Conservation (phyloP, 2,329 filamentous ascomycete species). For the Talaromyces sp. region DNA sequence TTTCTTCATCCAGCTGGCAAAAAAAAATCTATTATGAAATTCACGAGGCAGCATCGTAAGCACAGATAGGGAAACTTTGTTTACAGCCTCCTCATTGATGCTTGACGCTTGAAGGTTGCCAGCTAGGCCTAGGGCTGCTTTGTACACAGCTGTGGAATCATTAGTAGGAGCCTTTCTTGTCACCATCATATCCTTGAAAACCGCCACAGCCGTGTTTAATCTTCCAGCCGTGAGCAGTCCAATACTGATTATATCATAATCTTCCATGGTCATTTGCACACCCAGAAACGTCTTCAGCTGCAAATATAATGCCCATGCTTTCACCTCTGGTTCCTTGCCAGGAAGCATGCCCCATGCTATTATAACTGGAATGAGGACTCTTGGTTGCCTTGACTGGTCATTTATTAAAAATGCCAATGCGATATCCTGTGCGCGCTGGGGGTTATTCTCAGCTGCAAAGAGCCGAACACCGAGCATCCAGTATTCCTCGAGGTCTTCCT, state of each 20-base stretch:
- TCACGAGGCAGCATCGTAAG: slow-evolving; percentile 56
- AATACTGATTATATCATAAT: slow-evolving; percentile 75
- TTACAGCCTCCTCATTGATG: slow-evolving; percentile 48
- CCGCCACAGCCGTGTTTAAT: slow-evolving; percentile 68
- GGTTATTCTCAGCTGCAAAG: slow-evolving; percentile 51
- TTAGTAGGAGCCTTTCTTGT: slow-evolving; percentile 52
- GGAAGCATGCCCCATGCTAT: slow-evolving; percentile 62
- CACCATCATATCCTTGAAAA: slow-evolving; percentile 90
- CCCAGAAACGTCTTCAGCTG: slow-evolving; percentile 65
- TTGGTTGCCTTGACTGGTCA: slow-evolving; percentile 47
- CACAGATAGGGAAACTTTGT: slow-evolving; percentile 52
- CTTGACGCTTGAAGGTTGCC: slow-evolving; percentile 46
- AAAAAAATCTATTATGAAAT: slow-evolving; percentile 75
- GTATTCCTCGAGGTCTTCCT: slow-evolving; percentile 43
- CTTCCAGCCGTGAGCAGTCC: slow-evolving; percentile 69
- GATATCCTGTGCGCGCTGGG: slow-evolving; percentile 53
- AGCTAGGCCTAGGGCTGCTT: slow-evolving; percentile 42
- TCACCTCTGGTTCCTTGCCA: slow-evolving; percentile 52
- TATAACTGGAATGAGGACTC: slow-evolving; percentile 66
- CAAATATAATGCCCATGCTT: slow-evolving; percentile 70
- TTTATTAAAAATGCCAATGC: slow-evolving; percentile 48
- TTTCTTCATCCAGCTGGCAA: slow-evolving; percentile 85
- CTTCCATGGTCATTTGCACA: slow-evolving; percentile 65
- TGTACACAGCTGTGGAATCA: slow-evolving; percentile 51
- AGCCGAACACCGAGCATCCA: slow-evolving; percentile 56